These are phyloP conservation scores for Rhodocollybia butyracea DNA, from an alignment of 768 basidiomycete genomes.

Conservation along the genomic window DNA sequence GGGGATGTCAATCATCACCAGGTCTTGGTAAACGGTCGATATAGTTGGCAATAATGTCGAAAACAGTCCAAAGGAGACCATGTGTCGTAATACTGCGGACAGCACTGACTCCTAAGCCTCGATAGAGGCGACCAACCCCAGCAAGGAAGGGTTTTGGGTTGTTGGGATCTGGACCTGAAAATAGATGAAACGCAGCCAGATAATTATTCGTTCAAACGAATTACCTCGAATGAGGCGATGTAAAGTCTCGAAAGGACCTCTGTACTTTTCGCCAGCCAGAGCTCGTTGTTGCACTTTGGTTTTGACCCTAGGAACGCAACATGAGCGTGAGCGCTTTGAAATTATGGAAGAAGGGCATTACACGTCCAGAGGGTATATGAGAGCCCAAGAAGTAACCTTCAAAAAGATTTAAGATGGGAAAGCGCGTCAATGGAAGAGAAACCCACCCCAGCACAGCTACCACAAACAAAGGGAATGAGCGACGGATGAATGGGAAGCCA, in stretches of 20 bases:
- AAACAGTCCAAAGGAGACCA: constrained; percentile 91
- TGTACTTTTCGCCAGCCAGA: constrained; percentile 71
- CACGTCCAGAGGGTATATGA: constrained; percentile 96
- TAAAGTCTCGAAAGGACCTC: constrained; percentile 71
- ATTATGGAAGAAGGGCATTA: constrained; percentile 31
- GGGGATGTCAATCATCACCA: neutral
- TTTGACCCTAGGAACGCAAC: constrained; percentile 59
- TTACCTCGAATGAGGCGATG: constrained; percentile 77
- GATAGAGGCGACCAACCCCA: constrained; percentile 85
- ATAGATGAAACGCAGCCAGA: neutral
- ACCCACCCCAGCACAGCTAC: constrained; percentile 81
- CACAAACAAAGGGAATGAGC: constrained; percentile 87
- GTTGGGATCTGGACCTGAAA: constrained; percentile 70
- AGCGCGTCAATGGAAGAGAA: constrained; percentile 25
- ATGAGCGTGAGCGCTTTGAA: neutral
- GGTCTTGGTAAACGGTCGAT: constrained; percentile 55
- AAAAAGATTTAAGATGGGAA: constrained; percentile 17
- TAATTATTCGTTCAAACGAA: constrained; percentile 9
- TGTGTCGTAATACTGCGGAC: constrained; percentile 90
- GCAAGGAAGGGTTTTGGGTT: constrained; percentile 72
- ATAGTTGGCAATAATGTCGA: constrained; percentile 74
- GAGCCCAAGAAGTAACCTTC: constrained; percentile 75
- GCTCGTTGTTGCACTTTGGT: constrained; percentile 95
- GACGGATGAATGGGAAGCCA: constrained; percentile 83
- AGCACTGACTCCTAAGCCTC: constrained; percentile 92